These are phyloP conservation scores for Cladosporium velox DNA, from an alignment of 2,329 filamentous ascomycete species.

Conservation along the genomic window DNA sequence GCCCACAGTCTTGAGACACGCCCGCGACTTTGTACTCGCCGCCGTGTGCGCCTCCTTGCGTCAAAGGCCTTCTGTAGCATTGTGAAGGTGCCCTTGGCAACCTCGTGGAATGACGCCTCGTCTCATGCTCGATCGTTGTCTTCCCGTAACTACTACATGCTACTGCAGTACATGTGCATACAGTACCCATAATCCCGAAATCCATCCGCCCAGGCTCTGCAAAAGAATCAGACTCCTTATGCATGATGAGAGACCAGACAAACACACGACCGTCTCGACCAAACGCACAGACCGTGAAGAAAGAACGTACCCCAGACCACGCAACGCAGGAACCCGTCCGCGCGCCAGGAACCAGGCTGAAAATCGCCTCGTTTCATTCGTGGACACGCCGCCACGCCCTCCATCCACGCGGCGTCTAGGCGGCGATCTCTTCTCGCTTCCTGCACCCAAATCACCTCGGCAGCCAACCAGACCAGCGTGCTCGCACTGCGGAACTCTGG, in stretches of 20 bases:
- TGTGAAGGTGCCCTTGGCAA: slow-evolving; percentile 20
- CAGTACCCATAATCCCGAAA: slow-evolving; percentile 2
- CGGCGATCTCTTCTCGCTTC: slow-evolving; percentile 14
- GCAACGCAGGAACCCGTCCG: slow-evolving; percentile 19
- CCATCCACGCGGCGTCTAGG: slow-evolving; percentile 20
- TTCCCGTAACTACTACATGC: neutral
- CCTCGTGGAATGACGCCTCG: slow-evolving; percentile 18
- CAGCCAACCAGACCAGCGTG: slow-evolving; percentile 4
- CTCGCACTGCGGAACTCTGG: neutral
- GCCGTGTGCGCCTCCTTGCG: slow-evolving; percentile 15
- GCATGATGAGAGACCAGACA: neutral
- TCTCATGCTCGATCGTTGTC: neutral
- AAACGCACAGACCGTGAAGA: slow-evolving; percentile 6
- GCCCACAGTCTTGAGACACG: slow-evolving; percentile 16
- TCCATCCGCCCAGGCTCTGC: slow-evolving; percentile 16
- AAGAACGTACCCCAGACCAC: slow-evolving; percentile 16
- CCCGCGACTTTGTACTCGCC: slow-evolving; percentile 17
- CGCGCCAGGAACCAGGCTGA: slow-evolving; percentile 18
- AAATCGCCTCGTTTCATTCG: slow-evolving; percentile 14
- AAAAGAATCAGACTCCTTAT: neutral
- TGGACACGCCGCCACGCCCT: slow-evolving; percentile 1
- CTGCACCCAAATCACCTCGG: slow-evolving; percentile 15
- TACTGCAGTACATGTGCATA: neutral
- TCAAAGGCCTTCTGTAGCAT: slow-evolving; percentile 8
- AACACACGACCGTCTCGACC: slow-evolving; percentile 13